A percentile compares a stretch with the other conserved stretches of the same genome.
Conservation (phyloP, 2,329 filamentous ascomycete genomes). For the Malbranchea zuffiana region DNA sequence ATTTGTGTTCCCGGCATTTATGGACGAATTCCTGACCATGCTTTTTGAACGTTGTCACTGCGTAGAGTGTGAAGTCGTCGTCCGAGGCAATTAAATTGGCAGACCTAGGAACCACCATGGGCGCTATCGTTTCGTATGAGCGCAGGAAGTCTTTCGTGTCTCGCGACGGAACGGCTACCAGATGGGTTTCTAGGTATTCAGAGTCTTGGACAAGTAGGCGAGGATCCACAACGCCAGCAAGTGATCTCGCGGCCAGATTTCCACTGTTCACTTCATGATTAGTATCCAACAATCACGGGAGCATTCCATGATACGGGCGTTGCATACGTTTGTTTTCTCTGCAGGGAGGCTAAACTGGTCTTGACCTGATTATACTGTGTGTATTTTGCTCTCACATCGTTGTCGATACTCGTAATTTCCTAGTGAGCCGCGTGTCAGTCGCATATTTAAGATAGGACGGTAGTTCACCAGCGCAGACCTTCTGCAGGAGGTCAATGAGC, state of each 20-base stretch:
- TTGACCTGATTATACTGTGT: conserved; percentile 89
- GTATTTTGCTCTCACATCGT: conserved; percentile 89
- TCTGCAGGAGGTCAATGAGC: conserved; percentile 76
- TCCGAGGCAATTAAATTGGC: conserved; percentile 70
- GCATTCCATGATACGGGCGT: neutral
- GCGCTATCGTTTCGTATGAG: conserved; percentile 74
- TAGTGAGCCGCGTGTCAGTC: conserved; percentile 27
- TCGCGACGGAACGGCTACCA: conserved; percentile 74
- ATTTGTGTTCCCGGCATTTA: conserved; percentile 85
- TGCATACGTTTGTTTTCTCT: conserved; percentile 75
- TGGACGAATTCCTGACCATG: conserved; percentile 75
- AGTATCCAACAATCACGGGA: neutral
- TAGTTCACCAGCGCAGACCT: conserved; percentile 43
- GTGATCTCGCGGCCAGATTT: conserved; percentile 86
- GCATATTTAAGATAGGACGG: neutral
- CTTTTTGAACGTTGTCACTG: conserved; percentile 91
- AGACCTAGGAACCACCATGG: conserved; percentile 90
- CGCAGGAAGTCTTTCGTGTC: conserved; percentile 79
- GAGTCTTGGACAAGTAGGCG: conserved; percentile 72
- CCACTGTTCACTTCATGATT: conserved; percentile 44
- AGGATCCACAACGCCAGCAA: conserved; percentile 79
- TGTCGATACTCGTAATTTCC: conserved; percentile 87
- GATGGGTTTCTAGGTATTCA: conserved; percentile 92
- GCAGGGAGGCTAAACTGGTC: conserved; percentile 66
- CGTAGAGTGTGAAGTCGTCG: conserved; percentile 78